Base-by-base conservation (phyloP, 2,329 filamentous ascomycete species). In the Mariannaea elegans region DNA sequence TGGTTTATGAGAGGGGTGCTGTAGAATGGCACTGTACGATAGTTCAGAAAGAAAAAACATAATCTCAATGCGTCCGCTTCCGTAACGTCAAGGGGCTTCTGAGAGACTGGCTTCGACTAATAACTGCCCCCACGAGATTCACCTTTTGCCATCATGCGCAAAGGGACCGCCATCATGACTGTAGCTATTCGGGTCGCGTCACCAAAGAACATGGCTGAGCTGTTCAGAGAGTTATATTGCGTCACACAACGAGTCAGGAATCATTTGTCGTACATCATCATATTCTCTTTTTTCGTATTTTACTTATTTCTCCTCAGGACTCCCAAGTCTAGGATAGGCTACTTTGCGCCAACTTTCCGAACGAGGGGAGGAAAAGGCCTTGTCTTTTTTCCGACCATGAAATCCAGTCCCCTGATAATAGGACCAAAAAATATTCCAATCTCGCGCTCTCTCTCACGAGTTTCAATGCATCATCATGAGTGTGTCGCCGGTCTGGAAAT, bases 241-340 rank as follows among this genome's bases (percentile, higher is more conserved):
- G 34, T 21, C 16, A 12, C 19, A 24, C 38, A 16, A 50, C 9
- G 12, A 10, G 7, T 4, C 14, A 27, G 7, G 21, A 14, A 14
- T 14, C 14, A 13, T 16, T 41, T 2, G 36, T 53, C 55, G 34
- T 64, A 34, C 63, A 60, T 69, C 67, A 65, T 36, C 19, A 44
- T 65, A 56, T 62, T 61, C 60, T 65, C 46, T 55, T 23, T 50
- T 62, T 66, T 58, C 61, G 58, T 64, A 61, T 64, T 64, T 70
- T 68, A 63, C 67, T 65, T 53, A 61, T 70, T 68, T 65, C 56
- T 19, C 68, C 62, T 29, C 21, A n/a, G 48, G 63, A 31, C 60
- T 59, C 50, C 54, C 62, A 53, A 62, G 56, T 41, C 55, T 56
- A 63, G 55, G 49, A 19, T 13, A 44, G 41, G 56, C 46, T 48